phyloP scores from a whole-genome alignment of 1,139 yeast genomes.

The Candida smagusa region DNA sequence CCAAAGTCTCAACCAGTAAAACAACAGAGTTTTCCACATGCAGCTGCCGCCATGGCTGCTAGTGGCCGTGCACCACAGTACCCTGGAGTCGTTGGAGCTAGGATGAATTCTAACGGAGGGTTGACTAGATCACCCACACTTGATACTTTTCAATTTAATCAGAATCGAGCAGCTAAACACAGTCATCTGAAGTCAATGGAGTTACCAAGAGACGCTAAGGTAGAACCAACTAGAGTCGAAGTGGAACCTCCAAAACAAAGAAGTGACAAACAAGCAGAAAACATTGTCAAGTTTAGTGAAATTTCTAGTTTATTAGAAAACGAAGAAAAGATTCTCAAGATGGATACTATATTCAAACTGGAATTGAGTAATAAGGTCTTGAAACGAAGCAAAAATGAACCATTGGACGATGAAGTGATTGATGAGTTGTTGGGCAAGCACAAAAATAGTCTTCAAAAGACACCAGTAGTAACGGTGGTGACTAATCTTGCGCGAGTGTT shows the following conservation, averaged over 20 bases:
- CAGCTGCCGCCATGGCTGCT: slow-evolving; percentile 13
- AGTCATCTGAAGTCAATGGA: slow-evolving; percentile 2
- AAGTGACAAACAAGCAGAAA: slow-evolving; percentile 1
- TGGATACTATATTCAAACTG: slow-evolving; percentile 41
- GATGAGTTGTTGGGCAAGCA: slow-evolving; percentile 42
- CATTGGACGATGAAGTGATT: slow-evolving; percentile 34
- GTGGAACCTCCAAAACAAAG: not conserved
- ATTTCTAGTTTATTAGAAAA: slow-evolving; percentile 30
- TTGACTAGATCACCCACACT: slow-evolving; percentile 10
- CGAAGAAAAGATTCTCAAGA: slow-evolving; percentile 41
- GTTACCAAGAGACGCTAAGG: not conserved
- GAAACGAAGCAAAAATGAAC: slow-evolving; percentile 19
- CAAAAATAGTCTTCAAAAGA: slow-evolving; percentile 30
- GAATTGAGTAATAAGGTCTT: slow-evolving; percentile 26
- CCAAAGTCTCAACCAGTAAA: not conserved
- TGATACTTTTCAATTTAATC: slow-evolving; percentile 5
- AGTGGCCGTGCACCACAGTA: not conserved
- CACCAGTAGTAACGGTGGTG: slow-evolving; percentile 46
- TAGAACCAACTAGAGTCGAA: not conserved
- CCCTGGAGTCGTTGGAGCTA: not conserved
- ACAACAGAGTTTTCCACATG: slow-evolving; percentile 8
- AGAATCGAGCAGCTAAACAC: slow-evolving; percentile 1
- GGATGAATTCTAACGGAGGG: not conserved
- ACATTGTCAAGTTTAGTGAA: slow-evolving; percentile 30
- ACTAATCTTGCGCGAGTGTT: slow-evolving; percentile 46